A percentile compares a stretch with the other conserved stretches of the same genome.
phyloP scores from a whole-genome alignment of 371 early-diverging fungal genomes.

The Mortierella sp. region DNA sequence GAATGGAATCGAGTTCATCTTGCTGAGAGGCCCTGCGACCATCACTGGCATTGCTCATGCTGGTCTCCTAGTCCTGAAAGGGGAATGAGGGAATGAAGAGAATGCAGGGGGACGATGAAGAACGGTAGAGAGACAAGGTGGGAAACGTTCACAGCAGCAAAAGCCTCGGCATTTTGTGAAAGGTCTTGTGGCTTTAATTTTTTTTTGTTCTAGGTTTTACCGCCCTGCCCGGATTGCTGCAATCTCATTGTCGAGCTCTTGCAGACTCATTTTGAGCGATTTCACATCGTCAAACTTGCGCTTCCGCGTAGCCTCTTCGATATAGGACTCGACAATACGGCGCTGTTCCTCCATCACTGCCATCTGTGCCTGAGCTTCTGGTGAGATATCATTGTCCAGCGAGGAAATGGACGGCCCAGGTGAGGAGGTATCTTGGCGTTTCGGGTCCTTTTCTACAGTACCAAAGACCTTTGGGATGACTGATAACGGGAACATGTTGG shows the following conservation, averaged over 20 bases:
- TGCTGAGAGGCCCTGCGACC: slow-evolving; percentile 11
- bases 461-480: slow-evolving; percentile 78
- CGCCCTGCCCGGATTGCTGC: slow-evolving; percentile 42
- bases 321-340: slow-evolving; percentile 70
- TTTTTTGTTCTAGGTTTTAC: background rate
- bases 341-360: slow-evolving; percentile 79
- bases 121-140: too few species aligned
- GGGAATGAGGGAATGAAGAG: too few species aligned
- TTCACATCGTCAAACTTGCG: slow-evolving; percentile 87
- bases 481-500: slow-evolving; percentile 89
- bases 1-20: background rate
- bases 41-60: slow-evolving; percentile 39
- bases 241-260: slow-evolving; percentile 82
- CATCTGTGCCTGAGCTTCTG: slow-evolving; percentile 66
- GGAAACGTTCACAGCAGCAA: too few species aligned
- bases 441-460: slow-evolving; percentile 13
- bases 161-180: too few species aligned
- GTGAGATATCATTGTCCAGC: slow-evolving; percentile 39
- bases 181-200: slow-evolving; percentile 2
- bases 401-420: slow-evolving; percentile 30
- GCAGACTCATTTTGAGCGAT: slow-evolving; percentile 73
- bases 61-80: background rate
- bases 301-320: slow-evolving; percentile 79
- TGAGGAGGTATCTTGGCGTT: slow-evolving; percentile 14
- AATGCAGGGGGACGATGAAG: too few species aligned